Base-by-base conservation (phyloP, 495 filamentous ascomycete genomes). In the Aspergillus affinis region DNA sequence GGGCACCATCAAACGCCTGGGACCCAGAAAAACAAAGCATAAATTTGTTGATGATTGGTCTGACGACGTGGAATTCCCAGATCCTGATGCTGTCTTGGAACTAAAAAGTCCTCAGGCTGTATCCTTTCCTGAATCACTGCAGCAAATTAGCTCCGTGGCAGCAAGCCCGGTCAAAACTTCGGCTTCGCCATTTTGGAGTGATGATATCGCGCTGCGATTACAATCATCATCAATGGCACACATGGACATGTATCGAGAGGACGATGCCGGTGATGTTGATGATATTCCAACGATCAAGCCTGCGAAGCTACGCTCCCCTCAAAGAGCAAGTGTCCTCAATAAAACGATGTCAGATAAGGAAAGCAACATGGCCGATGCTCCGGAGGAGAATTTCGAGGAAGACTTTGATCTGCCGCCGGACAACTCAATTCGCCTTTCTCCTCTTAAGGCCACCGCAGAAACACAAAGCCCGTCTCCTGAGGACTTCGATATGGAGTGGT, bases 1-100 rank as follows among this genome's bases (percentile, higher is more conserved):
- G 48, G 94, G 94, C 51, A 92, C 92, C 12, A 98, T 98, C 69
- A 97, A 96, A 78, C 81, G 92, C 68, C 79, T 98, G 7, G 92
- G 92, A 49, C 89, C 86, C 64, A 87, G 87, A 66, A 94, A 91
- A 63, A 82, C 86, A 48, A 89, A 86, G 68, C 90, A 88, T 72
- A 77, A 84, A 21, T 86, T 90, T 60, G 76, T 83, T 36, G 94
- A 97, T 71, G 93, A 96, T 72, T 97, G 93, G 90, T 88, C 85
- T 50, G 90, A 96, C 60, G 94, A 98, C 68, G 76, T 98, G 52
- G 92, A 96, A 61, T 77, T 97, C 47, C 90, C 92, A 2, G 78
- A 77, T 47, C 73, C 77, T 4, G 83, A 85, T 50, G 79, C 78
- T 48, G 69, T 80, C 4, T 72, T 93, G 57, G 80, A 86, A 63